Conservation (phyloP, 148 eudicot species). For the Gaultheria prostrata region DNA sequence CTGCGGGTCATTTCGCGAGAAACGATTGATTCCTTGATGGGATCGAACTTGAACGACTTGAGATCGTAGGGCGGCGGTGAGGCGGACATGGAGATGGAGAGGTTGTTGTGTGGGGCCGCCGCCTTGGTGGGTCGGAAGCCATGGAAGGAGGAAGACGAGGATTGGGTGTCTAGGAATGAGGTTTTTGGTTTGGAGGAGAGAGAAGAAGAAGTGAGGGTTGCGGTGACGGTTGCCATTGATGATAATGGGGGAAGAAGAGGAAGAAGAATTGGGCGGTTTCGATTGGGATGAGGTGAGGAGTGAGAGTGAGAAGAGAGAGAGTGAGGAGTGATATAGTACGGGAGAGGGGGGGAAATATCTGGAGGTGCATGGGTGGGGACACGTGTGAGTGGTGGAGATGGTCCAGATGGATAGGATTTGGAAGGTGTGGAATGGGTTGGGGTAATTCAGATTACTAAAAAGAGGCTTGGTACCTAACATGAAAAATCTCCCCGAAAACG, state of each 20-base stretch:
- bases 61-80: constrained; percentile 55
- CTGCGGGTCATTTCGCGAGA: constrained; percentile 90
- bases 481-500: too few species aligned
- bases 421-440: constrained; percentile 14
- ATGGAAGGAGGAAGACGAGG: not conserved
- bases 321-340: not conserved
- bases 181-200: not conserved
- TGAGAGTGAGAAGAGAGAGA: not conserved
- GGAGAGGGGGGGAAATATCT: not conserved
- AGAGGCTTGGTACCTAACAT: too few species aligned
- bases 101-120: constrained; percentile 13
- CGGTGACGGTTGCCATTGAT: constrained; percentile 25
- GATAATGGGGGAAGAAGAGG: constrained; percentile 18
- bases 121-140: not conserved
- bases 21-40: constrained; percentile 91
- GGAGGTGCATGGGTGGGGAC: not conserved
- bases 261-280: constrained; percentile 26
- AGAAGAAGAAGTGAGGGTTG: not conserved
- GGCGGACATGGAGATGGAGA: constrained; percentile 40
- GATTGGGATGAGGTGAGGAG: constrained; percentile 20
- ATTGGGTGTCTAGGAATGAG: not conserved
- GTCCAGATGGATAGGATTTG: constrained; percentile 22
- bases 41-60: constrained; percentile 52
- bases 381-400: constrained; percentile 5
- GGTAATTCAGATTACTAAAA: too few species aligned